Conservation (phyloP, 2,329 filamentous ascomycete genomes). For the Clarireedia sp. region DNA sequence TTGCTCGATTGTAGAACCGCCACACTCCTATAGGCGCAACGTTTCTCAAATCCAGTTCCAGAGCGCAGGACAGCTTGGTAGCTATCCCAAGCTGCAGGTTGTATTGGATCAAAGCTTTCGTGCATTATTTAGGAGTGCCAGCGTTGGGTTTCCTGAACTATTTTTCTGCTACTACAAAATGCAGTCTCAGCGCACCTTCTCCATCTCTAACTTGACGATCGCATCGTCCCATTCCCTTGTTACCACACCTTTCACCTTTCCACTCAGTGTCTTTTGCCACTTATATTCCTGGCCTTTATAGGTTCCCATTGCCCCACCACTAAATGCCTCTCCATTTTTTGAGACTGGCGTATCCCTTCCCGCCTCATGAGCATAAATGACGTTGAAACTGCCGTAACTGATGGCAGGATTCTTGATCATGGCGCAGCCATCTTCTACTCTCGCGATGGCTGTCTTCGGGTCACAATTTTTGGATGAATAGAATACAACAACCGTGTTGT, state of each 20-base stretch:
- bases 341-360: background rate
- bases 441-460: constrained; percentile 1
- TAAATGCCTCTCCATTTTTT: background rate
- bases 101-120: too few relatives aligned
- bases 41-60: too few relatives aligned
- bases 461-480: background rate
- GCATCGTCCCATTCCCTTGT: constrained; percentile 3
- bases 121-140: too few relatives aligned
- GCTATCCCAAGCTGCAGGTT: too few relatives aligned
- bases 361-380: background rate
- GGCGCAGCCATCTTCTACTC: constrained; percentile 2
- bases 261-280: background rate
- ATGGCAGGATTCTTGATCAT: background rate
- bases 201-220: background rate
- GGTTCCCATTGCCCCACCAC: background rate
- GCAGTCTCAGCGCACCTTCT: background rate
- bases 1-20: too few relatives aligned
- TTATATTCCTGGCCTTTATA: constrained; percentile 1
- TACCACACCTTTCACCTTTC: background rate
- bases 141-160: background rate
- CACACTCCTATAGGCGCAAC: too few relatives aligned
- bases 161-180: background rate
- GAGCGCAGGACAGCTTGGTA: too few relatives aligned
- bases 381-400: background rate
- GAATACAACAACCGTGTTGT: background rate